Base-by-base conservation (phyloP, 176 grass and related monocot genomes). In the Elymus sibiricus region DNA sequence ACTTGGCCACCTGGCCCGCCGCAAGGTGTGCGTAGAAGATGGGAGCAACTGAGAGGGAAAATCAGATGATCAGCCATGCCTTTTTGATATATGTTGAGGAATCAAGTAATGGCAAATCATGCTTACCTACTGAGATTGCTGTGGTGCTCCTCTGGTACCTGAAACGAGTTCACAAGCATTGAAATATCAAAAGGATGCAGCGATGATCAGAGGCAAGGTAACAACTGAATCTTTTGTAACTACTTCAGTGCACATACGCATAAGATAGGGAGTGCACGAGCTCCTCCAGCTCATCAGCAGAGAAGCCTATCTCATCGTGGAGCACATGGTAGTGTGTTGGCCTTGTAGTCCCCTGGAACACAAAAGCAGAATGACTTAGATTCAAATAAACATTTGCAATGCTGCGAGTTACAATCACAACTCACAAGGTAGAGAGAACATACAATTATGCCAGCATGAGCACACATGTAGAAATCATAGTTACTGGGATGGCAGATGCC, bases 181-280 rank as follows among this genome's bases (percentile, higher is more conserved):
- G 27, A 26, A 34, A 44, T 19, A 13, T 73, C 21, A 78, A 10
- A 37, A 14, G 58, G 25, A 74, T 70, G 62, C 9, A 67, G 70
- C 1, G 25, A 7, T n/a, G 2, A 56, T 77, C 74, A 37, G 47
- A 42, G 8, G 14, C 2, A 35, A 38, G 64, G 28, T 66, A 34
- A 66, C 9, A 64, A 16, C 27, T 66, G 65, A 68, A 46, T n/a
- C 8, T 13, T 46, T 56, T 39, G 6, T 25, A 10, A 4, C 5
- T 76, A 32, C 64, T 65, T 80, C 24, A 64, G 25, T 69, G 47
- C 27, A 62, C 90, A n/a, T 85, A 90, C 89, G 79, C 87, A 60
- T 92, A 97, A 4, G 89, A 93, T 61, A 96, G 91, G 68, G 87
- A 86, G 64, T 86, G 94, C 71, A 93, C 87, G 14, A 93, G 51